A percentile compares a stretch with the other conserved stretches of the same genome.
Conservation (phyloP, 768 basidiomycete genomes). For the Xerocomus brunneocitrinus region DNA sequence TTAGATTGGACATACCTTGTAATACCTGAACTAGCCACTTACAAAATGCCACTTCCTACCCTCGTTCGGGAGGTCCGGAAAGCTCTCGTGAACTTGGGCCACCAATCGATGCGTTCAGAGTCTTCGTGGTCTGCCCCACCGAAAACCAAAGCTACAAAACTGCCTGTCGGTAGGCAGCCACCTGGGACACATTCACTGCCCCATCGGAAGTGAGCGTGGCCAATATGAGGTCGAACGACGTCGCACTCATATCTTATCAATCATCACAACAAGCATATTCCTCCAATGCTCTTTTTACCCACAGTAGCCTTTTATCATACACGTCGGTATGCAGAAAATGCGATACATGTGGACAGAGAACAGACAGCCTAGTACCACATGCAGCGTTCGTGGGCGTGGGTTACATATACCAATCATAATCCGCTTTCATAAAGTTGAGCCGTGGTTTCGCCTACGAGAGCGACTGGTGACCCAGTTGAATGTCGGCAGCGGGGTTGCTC, state of each 20-base stretch:
- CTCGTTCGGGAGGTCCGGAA: conserved; percentile 22
- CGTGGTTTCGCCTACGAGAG: too few relatives aligned
- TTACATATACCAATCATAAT: too few relatives aligned
- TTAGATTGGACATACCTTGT: conserved; percentile 30
- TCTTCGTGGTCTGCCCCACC: conserved; percentile 12
- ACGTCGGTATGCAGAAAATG: too few relatives aligned
- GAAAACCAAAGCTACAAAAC: too few relatives aligned
- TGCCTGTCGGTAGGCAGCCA: background rate
- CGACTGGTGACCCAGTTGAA: too few relatives aligned
- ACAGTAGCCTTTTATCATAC: background rate
- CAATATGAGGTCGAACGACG: background rate
- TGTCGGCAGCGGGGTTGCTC: too few relatives aligned
- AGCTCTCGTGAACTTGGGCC: conserved; percentile 14
- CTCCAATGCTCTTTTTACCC: background rate
- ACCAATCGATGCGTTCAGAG: conserved; percentile 7
- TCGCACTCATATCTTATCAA: background rate
- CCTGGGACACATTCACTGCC: background rate
- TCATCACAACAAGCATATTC: background rate
- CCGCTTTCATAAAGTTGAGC: too few relatives aligned
- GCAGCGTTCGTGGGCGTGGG: too few relatives aligned
- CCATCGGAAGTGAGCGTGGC: background rate
- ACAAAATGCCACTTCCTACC: conserved; percentile 21
- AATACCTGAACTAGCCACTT: conserved; percentile 20
- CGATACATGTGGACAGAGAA: too few relatives aligned
- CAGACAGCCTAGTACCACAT: too few relatives aligned